A percentile compares a stretch with the other conserved stretches of the same genome.
Conservation (phyloP, 495 filamentous ascomycete genomes). For the Penicillium nucicola region DNA sequence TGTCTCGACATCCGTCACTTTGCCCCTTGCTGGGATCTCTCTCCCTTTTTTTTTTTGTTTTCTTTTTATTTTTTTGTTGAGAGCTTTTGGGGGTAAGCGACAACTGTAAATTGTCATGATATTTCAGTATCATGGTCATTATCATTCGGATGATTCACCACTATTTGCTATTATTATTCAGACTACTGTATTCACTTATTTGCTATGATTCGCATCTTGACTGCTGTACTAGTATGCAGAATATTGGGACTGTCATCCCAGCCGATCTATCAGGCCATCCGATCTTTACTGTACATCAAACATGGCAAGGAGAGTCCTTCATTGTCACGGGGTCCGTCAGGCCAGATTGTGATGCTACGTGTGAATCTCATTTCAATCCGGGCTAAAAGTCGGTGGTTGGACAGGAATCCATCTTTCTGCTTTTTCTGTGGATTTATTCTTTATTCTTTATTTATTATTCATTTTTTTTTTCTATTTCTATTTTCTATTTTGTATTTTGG, state of each 20-base stretch:
- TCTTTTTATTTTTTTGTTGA: conserved; percentile 6
- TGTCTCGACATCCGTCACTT: background rate
- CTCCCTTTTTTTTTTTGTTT: background rate
- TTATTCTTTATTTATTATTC: background rate
- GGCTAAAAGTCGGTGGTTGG: conserved; percentile 2
- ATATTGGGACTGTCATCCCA: background rate
- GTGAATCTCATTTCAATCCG: conserved; percentile 7
- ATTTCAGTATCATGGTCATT: no score
- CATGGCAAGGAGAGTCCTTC: background rate
- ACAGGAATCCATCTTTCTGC: background rate
- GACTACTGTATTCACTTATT: no score
- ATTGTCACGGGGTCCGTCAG: conserved; percentile 5
- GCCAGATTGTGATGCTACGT: conserved; percentile 8
- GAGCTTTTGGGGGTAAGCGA: background rate
- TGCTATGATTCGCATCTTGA: background rate
- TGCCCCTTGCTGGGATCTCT: conserved; percentile 8
- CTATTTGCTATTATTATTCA: no score
- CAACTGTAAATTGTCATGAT: no score
- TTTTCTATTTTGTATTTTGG: background rate
- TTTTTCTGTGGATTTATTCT: background rate
- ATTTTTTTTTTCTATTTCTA: background rate
- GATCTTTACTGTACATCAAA: no score
- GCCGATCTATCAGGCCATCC: no score
- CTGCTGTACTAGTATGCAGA: no score
- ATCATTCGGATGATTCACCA: no score